These are phyloP conservation scores for Hyaloscypha variabilis DNA, from an alignment of 495 filamentous ascomycete genomes.

Conservation along the genomic window DNA sequence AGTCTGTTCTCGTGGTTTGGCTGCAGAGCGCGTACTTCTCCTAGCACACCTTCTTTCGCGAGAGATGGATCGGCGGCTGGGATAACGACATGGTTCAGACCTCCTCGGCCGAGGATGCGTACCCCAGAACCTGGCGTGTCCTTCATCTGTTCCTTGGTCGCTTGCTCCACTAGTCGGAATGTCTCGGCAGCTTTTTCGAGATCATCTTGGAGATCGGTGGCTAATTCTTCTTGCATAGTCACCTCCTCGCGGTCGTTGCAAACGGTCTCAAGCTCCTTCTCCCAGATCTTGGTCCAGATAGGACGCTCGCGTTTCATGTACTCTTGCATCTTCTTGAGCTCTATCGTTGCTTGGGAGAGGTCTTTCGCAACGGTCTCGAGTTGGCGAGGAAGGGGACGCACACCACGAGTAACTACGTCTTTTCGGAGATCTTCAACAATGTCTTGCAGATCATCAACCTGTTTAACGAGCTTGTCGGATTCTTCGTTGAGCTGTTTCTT, in stretches of 20 bases:
- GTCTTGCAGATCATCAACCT: constrained; percentile 95
- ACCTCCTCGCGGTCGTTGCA: constrained; percentile 94
- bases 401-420: constrained; percentile 91
- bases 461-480: constrained; percentile 82
- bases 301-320: constrained; percentile 91
- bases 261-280: constrained; percentile 90
- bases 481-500: constrained; percentile 84
- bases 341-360: constrained; percentile 74
- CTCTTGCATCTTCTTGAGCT: constrained; percentile 94
- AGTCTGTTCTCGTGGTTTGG: constrained; percentile 92
- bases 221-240: constrained; percentile 91
- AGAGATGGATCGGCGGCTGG: constrained; percentile 69
- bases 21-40: constrained; percentile 90
- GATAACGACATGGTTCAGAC: constrained; percentile 62
- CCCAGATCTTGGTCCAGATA: constrained; percentile 97
- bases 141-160: constrained; percentile 92
- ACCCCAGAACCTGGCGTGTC: constrained; percentile 53
- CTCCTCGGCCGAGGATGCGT: constrained; percentile 59
- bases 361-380: constrained; percentile 87
- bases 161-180: constrained; percentile 92
- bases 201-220: constrained; percentile 90
- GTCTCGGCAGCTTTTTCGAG: constrained; percentile 91
- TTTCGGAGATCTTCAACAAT: constrained; percentile 95
- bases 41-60: constrained; percentile 88
- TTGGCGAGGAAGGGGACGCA: constrained; percentile 89